Conservation (phyloP, 768 basidiomycete species). For the Pisolithus tinctorius region DNA sequence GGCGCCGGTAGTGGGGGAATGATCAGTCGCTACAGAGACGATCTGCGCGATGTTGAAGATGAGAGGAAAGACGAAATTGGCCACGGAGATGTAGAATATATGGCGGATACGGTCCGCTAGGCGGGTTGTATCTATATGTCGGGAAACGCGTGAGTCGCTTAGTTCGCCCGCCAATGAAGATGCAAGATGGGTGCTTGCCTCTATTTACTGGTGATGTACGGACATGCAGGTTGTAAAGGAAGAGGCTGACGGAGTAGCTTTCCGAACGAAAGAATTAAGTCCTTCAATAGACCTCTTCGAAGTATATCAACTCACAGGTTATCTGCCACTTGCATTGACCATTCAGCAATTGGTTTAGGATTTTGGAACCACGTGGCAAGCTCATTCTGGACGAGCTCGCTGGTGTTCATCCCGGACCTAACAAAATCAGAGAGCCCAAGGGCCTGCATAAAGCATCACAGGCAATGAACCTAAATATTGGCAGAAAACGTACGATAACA, state of each 20-base stretch:
- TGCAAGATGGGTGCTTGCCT: neutral
- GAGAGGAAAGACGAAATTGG: no score
- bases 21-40: no score
- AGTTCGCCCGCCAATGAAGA: neutral
- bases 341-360: slow-evolving; percentile 21
- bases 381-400: neutral
- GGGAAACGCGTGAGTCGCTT: no score
- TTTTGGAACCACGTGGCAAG: neutral
- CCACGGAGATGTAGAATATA: no score
- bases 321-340: slow-evolving; percentile 29
- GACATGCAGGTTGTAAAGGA: slow-evolving; percentile 20
- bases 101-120: no score
- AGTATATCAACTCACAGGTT: slow-evolving; percentile 21
- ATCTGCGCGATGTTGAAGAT: no score
- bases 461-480: neutral
- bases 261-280: neutral
- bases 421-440: neutral
- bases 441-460: neutral
- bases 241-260: slow-evolving; percentile 23
- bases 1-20: no score
- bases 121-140: neutral
- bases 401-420: neutral
- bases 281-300: neutral
- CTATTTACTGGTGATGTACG: neutral
- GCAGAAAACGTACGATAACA: slow-evolving; percentile 5